Evolutionary conservation across 2,329 filamentous ascomycete species (phyloP), one percentile per base, ranked within the genome.

Genomic region (Chaetomium strumarium): DNA sequence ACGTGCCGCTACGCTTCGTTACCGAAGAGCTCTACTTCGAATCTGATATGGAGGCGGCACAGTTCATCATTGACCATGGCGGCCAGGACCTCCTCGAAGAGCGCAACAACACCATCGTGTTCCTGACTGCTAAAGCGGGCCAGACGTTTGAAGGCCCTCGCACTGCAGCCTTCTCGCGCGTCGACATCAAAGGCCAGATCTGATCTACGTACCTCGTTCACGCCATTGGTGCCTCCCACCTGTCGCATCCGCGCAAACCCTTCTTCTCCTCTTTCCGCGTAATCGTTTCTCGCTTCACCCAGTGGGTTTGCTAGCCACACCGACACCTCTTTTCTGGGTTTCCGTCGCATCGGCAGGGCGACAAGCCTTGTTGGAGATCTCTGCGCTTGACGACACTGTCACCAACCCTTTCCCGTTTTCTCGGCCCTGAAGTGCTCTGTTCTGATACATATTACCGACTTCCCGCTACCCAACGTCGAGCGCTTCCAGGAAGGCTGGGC

Each of bases 121-220:
- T 95, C 66, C 68, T 88, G 62, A 85, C 86, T 41, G 83, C 81
- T 63, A 91, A 91, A 72, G 88, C 86, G 46, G 80, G 80, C 47
- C 67, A 70, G 39, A 72, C 86, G 17, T 96, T 97, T 70, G 90
- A 96, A 67, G 68, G 73, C 49, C 82, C 88, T 54, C 86, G 85
- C 67, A 71, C 76, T 37, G 77, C 79, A 57, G 92, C 92, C 45
- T 95, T 96, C 71, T 80, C 83, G 66, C 85, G 84, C 67, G 86
- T 97, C 76, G 91, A 97, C 73, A 95, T 97, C 76, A 96, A 97
- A 75, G 91, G 92, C 66, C 92, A 97, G 73, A 95, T 96, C 67
- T 93, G 75, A 85, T 62, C 49, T 30, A 57, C 42, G 30, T 44
- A 19, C 41, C n/a, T 14, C 24, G 42, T 20, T 9, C 45, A 48